A percentile compares a stretch with the other conserved stretches of the same genome.
Conservation (phyloP, 305 asterid genomes). For the Vinca major region DNA sequence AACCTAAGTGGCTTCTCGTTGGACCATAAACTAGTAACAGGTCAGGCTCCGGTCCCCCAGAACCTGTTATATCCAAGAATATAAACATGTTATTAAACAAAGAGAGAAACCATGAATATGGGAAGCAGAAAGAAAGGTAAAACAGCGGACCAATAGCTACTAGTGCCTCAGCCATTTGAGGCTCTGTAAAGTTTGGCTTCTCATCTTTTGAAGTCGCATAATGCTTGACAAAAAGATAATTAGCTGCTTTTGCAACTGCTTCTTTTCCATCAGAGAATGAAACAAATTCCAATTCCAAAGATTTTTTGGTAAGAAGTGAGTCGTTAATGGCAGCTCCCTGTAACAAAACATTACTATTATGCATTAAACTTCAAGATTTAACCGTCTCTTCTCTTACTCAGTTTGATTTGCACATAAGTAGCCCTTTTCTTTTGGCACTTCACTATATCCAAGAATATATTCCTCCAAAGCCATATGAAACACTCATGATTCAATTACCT, state of each 20-base stretch:
- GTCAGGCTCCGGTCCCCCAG: conserved; percentile 58
- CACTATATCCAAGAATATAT: neutral
- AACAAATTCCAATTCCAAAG: conserved; percentile 54
- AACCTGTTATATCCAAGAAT: conserved; percentile 45
- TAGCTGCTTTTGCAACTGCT: conserved; percentile 80
- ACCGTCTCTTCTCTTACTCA: neutral
- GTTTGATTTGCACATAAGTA: no score
- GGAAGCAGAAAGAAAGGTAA: conserved; percentile 11
- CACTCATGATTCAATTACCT: neutral
- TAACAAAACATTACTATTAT: conserved; percentile 3
- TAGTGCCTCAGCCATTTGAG: conserved; percentile 64
- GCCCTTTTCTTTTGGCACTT: neutral
- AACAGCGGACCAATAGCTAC: conserved; percentile 52
- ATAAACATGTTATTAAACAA: conserved; percentile 5
- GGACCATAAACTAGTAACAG: conserved; percentile 84
- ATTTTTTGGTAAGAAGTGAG: conserved; percentile 20
- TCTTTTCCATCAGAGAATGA: conserved; percentile 76
- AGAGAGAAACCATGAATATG: conserved; percentile 2
- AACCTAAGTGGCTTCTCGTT: conserved; percentile 87
- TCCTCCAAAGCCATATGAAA: neutral
- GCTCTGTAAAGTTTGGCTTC: conserved; percentile 50
- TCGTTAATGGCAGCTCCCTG: conserved; percentile 28
- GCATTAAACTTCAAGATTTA: neutral
- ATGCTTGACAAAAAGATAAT: conserved; percentile 50
- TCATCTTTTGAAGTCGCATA: conserved; percentile 30